Percentiles rank a stretch among this genome's conserved stretches.
phyloP scores from a whole-genome alignment of 2,329 filamentous ascomycete species.

The Ceratocystis harringtonii region DNA sequence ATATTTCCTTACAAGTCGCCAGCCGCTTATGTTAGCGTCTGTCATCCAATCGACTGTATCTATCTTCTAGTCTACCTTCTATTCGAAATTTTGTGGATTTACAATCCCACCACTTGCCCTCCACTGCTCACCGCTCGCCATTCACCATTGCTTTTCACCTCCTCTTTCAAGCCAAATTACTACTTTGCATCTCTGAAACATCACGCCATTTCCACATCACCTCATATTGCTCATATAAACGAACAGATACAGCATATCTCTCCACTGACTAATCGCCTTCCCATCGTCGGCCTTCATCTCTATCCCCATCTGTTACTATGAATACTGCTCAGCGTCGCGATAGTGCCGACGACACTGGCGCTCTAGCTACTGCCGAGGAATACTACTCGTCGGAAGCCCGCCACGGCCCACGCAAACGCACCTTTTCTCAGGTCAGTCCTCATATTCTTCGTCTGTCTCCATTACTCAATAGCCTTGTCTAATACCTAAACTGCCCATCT shows the following conservation, averaged over 20 bases:
- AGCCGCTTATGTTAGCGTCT: too few species aligned
- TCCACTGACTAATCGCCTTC: too few species aligned
- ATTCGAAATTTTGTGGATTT: too few species aligned
- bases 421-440: constrained; percentile 38
- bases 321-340: constrained; percentile 20
- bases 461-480: not conserved
- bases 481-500: not conserved
- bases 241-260: not conserved
- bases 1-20: too few species aligned
- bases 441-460: not conserved
- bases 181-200: too few species aligned
- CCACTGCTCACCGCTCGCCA: too few species aligned
- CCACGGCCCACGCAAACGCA: constrained; percentile 38
- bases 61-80: too few species aligned
- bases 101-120: too few species aligned
- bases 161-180: too few species aligned
- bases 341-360: constrained; percentile 33
- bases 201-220: too few species aligned
- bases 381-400: constrained; percentile 44
- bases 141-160: too few species aligned
- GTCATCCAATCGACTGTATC: too few species aligned
- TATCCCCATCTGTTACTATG: constrained; percentile 2
- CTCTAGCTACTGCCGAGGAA: constrained; percentile 43
- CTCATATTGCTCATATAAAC: not conserved
- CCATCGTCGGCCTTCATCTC: not conserved